These are phyloP conservation scores for Pascua sp. DNA, from an alignment of 1,284 basidiomycete genomes.

Conservation along the genomic window DNA sequence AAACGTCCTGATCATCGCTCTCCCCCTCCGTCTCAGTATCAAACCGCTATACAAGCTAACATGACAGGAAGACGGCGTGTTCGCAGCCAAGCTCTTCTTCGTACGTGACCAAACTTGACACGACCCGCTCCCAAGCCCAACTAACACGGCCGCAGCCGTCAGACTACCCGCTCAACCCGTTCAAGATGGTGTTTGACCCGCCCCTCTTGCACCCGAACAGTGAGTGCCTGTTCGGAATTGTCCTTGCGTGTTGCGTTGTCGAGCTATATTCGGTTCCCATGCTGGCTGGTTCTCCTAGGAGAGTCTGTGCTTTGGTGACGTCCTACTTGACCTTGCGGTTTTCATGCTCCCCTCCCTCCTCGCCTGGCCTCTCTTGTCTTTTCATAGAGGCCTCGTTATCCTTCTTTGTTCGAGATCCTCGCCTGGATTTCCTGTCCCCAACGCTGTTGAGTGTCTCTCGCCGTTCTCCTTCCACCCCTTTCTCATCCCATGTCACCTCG, in stretches of 20 bases:
- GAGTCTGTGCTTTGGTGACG: too few relatives aligned
- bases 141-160: constrained; percentile 60
- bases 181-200: constrained; percentile 98
- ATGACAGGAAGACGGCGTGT: constrained; percentile 87
- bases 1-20: too few relatives aligned
- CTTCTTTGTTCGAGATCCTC: neutral
- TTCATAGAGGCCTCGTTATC: neutral
- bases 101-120: constrained; percentile 58
- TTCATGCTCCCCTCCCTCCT: neutral
- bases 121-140: neutral
- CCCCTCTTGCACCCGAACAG: constrained; percentile 97
- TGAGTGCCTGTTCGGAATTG: too few relatives aligned
- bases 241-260: too few relatives aligned
- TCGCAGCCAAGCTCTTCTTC: constrained; percentile 87
- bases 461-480: neutral
- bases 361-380: neutral
- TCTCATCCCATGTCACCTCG: neutral
- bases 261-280: too few relatives aligned
- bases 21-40: too few relatives aligned
- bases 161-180: constrained; percentile 91
- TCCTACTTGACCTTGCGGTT: neutral
- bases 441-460: neutral
- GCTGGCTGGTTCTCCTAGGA: too few relatives aligned
- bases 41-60: constrained; percentile 6
- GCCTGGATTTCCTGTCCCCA: too few relatives aligned